Evolutionary conservation across 2,329 filamentous ascomycete genomes (phyloP).

Genomic region (Alternaria brassicicola): DNA sequence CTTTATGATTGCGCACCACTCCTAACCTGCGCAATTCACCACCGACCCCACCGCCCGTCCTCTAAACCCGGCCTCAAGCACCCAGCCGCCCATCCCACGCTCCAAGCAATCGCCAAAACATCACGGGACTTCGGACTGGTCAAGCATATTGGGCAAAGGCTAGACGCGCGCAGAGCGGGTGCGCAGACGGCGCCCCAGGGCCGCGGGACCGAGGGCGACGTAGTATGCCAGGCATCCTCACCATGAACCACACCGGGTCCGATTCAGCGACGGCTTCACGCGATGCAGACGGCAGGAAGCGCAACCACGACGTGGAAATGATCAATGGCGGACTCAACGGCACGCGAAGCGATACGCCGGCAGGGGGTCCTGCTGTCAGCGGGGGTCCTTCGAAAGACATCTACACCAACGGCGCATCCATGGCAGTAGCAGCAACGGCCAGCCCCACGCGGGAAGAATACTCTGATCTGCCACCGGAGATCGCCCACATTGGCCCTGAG

Average conservation of each 20-base stretch:
- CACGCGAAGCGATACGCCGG: conserved; percentile 20
- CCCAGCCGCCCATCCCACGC: neutral
- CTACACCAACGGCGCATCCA: conserved; percentile 25
- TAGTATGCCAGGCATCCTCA: conserved; percentile 57
- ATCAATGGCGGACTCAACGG: conserved; percentile 37
- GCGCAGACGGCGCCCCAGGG: conserved; percentile 42
- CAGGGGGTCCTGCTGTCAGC: conserved; percentile 16
- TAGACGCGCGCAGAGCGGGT: conserved; percentile 19
- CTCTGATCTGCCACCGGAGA: conserved; percentile 55
- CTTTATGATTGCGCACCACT: neutral
- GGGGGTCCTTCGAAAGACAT: conserved; percentile 14
- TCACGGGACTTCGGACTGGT: neutral
- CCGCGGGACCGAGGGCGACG: conserved; percentile 37
- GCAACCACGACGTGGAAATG: conserved; percentile 36
- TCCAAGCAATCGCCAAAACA: neutral
- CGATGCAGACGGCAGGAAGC: conserved; percentile 41
- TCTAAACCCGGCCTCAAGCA: neutral
- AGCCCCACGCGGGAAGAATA: conserved; percentile 25
- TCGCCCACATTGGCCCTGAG: conserved; percentile 72
- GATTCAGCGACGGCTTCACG: conserved; percentile 40
- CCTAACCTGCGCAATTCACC: conserved; percentile 2
- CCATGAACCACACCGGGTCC: conserved; percentile 55
- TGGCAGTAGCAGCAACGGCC: conserved; percentile 14
- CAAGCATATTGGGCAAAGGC: neutral
- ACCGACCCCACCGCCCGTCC: neutral